A percentile compares a stretch with the other conserved stretches of the same genome.
Evolutionary conservation across 805 yeast genomes (phyloP).

Genomic region (Schwanniomyces yamadae): DNA sequence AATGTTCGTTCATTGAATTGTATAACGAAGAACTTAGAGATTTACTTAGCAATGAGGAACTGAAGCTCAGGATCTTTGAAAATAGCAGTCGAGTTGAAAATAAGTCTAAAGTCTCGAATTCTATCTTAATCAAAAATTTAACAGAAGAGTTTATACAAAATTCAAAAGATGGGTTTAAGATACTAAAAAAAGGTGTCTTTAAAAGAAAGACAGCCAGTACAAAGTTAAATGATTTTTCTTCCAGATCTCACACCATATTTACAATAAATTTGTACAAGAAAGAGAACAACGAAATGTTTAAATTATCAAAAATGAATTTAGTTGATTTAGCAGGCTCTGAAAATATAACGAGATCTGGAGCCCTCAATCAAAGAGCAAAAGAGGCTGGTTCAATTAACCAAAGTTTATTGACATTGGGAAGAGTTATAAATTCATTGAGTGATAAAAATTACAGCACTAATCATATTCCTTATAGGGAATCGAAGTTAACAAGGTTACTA

Average conservation of each 20-base stretch:
- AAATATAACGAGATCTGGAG: slow-evolving; percentile 84
- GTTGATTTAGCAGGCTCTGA: slow-evolving; percentile 97
- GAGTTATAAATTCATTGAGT: slow-evolving; percentile 68
- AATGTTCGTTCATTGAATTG: slow-evolving; percentile 78
- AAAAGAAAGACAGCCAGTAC: slow-evolving; percentile 70
- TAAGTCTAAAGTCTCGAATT: slow-evolving; percentile 8
- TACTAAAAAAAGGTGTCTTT: slow-evolving; percentile 56
- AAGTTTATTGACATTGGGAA: slow-evolving; percentile 79
- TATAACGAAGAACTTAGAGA: slow-evolving; percentile 87
- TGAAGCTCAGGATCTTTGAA: slow-evolving; percentile 41
- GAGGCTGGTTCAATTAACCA: slow-evolving; percentile 95
- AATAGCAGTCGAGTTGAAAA: slow-evolving; percentile 14
- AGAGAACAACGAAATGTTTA: slow-evolving; percentile 18
- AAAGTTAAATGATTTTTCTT: slow-evolving; percentile 68
- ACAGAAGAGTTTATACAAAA: slow-evolving; percentile 57
- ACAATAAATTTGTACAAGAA: slow-evolving; percentile 58
- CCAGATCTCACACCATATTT: slow-evolving; percentile 77
- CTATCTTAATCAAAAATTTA: slow-evolving; percentile 59
- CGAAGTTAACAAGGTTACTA: slow-evolving; percentile 69
- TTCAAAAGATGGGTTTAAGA: slow-evolving; percentile 55
- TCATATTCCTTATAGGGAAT: slow-evolving; percentile 85
- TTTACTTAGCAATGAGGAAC: slow-evolving; percentile 53
- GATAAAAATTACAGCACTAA: slow-evolving; percentile 25
- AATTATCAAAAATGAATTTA: slow-evolving; percentile 68
- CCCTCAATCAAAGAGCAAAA: slow-evolving; percentile 77